These are phyloP conservation scores for Apophysomyces trapeziformis DNA, from an alignment of 371 early-diverging fungal genomes.

Conservation along the genomic window DNA sequence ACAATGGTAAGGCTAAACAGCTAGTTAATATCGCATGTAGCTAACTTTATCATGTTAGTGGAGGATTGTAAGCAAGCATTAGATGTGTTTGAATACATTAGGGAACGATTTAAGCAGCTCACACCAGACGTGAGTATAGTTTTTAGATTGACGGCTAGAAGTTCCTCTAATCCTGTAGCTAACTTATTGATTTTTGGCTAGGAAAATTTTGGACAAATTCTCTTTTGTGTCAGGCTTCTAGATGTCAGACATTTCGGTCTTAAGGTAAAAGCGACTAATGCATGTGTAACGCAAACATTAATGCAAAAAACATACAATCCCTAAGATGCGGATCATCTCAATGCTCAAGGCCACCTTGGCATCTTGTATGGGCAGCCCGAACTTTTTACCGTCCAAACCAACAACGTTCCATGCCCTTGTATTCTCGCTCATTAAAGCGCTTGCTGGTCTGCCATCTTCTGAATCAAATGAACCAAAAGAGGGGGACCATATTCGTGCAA, in stretches of 20 bases:
- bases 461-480: constrained; percentile 17
- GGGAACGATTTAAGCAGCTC: constrained; percentile 34
- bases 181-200: constrained; percentile 12
- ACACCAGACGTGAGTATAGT: constrained; percentile 36
- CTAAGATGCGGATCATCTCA: constrained; percentile 38
- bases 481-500: constrained; percentile 21
- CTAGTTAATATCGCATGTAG: background rate
- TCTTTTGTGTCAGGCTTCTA: constrained; percentile 47
- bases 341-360: constrained; percentile 32
- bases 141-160: too few species aligned
- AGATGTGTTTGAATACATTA: constrained; percentile 54
- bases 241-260: constrained; percentile 29
- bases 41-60: constrained; percentile 21
- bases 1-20: constrained; percentile 26
- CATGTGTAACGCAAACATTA: background rate
- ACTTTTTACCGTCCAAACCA: constrained; percentile 44
- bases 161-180: background rate
- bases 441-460: constrained; percentile 20
- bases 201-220: constrained; percentile 52
- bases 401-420: constrained; percentile 46
- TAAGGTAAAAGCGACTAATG: constrained; percentile 32
- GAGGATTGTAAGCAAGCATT: constrained; percentile 49
- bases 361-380: constrained; percentile 28
- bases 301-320: background rate
- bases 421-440: constrained; percentile 45